These are phyloP conservation scores for Chamaecyparis obtusa DNA, from an alignment of 75 land plant genomes.

Conservation along the genomic window DNA sequence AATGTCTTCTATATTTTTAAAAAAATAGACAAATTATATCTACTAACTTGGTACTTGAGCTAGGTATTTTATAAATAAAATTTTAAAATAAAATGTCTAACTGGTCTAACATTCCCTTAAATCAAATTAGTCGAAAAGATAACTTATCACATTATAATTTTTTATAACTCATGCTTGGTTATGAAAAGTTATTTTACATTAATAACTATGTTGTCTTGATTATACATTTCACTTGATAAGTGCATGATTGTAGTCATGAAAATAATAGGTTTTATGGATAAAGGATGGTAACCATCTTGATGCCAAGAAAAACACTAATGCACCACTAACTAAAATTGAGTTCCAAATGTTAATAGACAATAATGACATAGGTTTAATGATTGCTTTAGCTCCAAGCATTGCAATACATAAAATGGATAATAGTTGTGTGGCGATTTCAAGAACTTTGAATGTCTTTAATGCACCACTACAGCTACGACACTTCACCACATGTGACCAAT, in stretches of 20 bases:
- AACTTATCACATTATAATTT: not conserved
- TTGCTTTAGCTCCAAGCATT: conserved; percentile 53
- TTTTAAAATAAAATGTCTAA: not conserved
- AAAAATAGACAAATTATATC: no score
- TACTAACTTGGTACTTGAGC: not conserved
- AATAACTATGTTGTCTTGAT: not conserved
- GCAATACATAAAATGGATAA: conserved; percentile 42
- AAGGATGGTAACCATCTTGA: conserved; percentile 79
- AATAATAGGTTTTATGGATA: conserved; percentile 77
- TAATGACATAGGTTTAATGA: conserved; percentile 28
- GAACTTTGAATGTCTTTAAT: conserved; percentile 38
- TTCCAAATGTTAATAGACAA: conserved; percentile 21
- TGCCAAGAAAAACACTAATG: conserved; percentile 49
- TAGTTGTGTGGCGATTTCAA: conserved; percentile 54
- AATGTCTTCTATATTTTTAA: no score
- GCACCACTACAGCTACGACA: conserved; percentile 70
- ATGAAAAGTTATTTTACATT: not conserved
- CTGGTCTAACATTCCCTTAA: not conserved
- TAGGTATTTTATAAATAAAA: not conserved
- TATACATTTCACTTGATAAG: conserved; percentile 13
- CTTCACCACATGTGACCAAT: conserved; percentile 69
- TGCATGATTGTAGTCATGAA: conserved; percentile 91
- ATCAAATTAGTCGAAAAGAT: not conserved
- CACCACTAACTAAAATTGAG: conserved; percentile 34
- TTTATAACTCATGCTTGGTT: not conserved